Evolutionary conservation across 495 filamentous ascomycete species (phyloP).

Genomic region (Entonaema liquescens): DNA sequence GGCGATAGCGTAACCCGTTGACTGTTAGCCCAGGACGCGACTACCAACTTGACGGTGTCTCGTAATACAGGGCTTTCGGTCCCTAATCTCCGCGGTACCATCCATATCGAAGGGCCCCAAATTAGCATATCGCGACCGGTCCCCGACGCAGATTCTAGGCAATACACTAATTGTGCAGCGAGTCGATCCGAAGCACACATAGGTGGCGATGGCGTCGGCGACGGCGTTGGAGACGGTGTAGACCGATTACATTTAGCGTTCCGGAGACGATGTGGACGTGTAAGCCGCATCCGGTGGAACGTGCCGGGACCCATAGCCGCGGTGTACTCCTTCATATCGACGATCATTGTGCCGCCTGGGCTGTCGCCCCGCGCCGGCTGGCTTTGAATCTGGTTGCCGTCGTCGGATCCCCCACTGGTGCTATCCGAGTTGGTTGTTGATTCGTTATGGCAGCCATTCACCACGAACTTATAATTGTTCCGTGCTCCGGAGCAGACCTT

Average conservation of each 20-base stretch:
- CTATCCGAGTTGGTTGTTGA: conserved; percentile 20
- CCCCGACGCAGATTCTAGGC: conserved; percentile 32
- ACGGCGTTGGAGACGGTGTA: conserved; percentile 6
- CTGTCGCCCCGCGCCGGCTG: conserved; percentile 13
- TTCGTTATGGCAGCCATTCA: conserved; percentile 43
- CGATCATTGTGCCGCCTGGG: conserved; percentile 19
- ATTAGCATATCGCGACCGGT: conserved; percentile 42
- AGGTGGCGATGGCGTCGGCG: conserved; percentile 24
- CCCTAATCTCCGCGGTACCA: conserved; percentile 39
- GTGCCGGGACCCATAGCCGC: conserved; percentile 24
- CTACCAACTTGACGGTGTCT: conserved; percentile 38
- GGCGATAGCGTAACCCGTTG: conserved; percentile 37
- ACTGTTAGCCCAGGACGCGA: conserved; percentile 38
- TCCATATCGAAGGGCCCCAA: conserved; percentile 38
- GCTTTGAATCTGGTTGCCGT: conserved; percentile 5
- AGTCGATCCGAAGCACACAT: conserved; percentile 34
- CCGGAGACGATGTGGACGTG: conserved; percentile 15
- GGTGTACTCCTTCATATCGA: conserved; percentile 37
- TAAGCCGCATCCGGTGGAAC: conserved; percentile 37
- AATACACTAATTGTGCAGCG: conserved; percentile 30
- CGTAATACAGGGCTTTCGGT: conserved; percentile 28
- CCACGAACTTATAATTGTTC: conserved; percentile 47
- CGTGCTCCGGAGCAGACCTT: conserved; percentile 48
- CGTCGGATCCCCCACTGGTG: conserved; percentile 16
- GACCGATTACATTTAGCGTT: not conserved